A percentile compares a stretch with the other conserved stretches of the same genome.
Conservation (phyloP, 495 filamentous ascomycete species). For the Penicillium alfredii region DNA sequence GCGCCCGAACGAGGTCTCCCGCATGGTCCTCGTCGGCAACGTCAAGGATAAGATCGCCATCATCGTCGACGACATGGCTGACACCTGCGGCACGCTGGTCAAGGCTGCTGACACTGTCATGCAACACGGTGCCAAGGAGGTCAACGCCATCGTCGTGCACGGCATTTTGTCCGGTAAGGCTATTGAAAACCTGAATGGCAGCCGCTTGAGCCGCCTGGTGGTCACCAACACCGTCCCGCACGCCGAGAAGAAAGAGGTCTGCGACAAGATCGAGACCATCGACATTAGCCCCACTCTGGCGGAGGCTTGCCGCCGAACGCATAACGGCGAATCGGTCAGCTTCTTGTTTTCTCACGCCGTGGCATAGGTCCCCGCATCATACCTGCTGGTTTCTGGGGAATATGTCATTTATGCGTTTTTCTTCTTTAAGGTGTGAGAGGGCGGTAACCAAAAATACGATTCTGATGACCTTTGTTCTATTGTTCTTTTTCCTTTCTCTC, state of each 20-base stretch:
- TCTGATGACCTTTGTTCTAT: constrained; percentile 22
- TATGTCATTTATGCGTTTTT: background rate
- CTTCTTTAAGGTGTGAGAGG: constrained; percentile 7
- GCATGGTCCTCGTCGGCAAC: constrained; percentile 79
- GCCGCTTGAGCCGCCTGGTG: constrained; percentile 67
- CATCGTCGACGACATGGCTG: constrained; percentile 79
- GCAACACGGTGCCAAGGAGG: constrained; percentile 78
- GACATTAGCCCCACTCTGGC: constrained; percentile 85
- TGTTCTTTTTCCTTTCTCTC: constrained; percentile 3
- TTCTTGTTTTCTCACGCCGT: constrained; percentile 90
- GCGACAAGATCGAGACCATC: constrained; percentile 78
- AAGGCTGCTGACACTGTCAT: constrained; percentile 92
- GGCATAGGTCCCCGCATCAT: constrained; percentile 24
- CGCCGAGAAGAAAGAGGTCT: constrained; percentile 64
- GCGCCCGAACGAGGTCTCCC: constrained; percentile 88
- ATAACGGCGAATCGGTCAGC: constrained; percentile 90
- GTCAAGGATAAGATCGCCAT: constrained; percentile 60
- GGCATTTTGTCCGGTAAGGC: constrained; percentile 90
- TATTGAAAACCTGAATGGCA: constrained; percentile 82
- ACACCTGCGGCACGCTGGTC: constrained; percentile 90
- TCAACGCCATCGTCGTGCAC: constrained; percentile 93
- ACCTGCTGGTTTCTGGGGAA: background rate
- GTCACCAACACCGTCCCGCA: constrained; percentile 98
- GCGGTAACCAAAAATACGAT: constrained; percentile 27
- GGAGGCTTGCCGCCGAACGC: constrained; percentile 70